Percentiles rank a stretch among this genome's conserved stretches.
Evolutionary conservation across 1,139 yeast genomes (phyloP).

Genomic region (Saccharomycopsis hybrid): DNA sequence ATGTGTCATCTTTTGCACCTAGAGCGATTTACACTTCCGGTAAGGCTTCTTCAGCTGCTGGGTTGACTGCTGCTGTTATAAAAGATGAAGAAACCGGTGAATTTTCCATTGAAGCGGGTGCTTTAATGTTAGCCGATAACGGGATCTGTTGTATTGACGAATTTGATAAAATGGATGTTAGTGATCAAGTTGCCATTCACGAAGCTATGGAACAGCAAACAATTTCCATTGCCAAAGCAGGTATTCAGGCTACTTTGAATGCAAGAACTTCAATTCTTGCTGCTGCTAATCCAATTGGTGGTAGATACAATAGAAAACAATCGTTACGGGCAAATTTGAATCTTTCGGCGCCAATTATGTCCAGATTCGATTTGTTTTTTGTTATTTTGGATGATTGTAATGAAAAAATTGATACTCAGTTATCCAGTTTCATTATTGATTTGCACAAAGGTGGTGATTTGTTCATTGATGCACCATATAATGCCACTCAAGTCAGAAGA

Average conservation of each 20-base stretch:
- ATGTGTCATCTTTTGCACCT: slow-evolving; percentile 87
- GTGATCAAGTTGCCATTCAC: slow-evolving; percentile 97
- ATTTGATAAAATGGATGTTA: slow-evolving; percentile 93
- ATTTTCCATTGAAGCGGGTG: slow-evolving; percentile 98
- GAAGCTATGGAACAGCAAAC: slow-evolving; percentile 99
- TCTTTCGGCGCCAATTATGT: slow-evolving; percentile 99
- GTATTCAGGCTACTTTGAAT: slow-evolving; percentile 93
- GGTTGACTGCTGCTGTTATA: slow-evolving; percentile 96
- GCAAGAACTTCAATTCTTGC: slow-evolving; percentile 95
- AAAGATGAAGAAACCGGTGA: slow-evolving; percentile 98
- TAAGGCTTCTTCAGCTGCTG: slow-evolving; percentile 98
- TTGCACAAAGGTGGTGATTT: slow-evolving; percentile 87
- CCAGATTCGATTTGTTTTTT: slow-evolving; percentile 92
- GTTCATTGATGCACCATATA: slow-evolving; percentile 85
- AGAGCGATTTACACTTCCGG: slow-evolving; percentile 97
- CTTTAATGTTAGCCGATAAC: slow-evolving; percentile 95
- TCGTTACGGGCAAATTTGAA: slow-evolving; percentile 82
- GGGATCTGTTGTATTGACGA: slow-evolving; percentile 99
- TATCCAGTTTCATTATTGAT: slow-evolving; percentile 90
- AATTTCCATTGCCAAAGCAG: slow-evolving; percentile 95
- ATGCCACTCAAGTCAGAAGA: slow-evolving; percentile 82
- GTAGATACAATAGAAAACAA: slow-evolving; percentile 82
- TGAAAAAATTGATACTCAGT: slow-evolving; percentile 79
- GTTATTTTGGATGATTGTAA: slow-evolving; percentile 94
- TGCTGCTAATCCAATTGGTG: slow-evolving; percentile 96